Evolutionary conservation across 2,329 filamentous ascomycete species (phyloP).

Genomic region (Cercospora zeae-maydis): DNA sequence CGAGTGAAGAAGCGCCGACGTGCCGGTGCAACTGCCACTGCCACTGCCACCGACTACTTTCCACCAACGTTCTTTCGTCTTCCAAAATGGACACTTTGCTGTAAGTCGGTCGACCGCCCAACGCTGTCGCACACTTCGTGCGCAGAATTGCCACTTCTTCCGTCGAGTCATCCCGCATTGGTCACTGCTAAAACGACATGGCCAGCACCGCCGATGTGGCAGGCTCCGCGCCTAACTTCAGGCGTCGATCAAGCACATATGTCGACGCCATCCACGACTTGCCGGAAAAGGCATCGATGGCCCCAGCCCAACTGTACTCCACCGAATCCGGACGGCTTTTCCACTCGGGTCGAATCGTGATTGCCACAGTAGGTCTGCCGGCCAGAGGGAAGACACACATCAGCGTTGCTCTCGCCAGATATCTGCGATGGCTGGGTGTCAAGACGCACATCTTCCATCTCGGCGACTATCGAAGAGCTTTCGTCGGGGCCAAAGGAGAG

Average conservation of each 20-base stretch:
- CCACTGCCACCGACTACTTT: neutral
- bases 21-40: neutral
- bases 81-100: conserved; percentile 26
- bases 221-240: conserved; percentile 83
- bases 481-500: conserved; percentile 74
- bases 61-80: neutral
- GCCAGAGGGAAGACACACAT: conserved; percentile 98
- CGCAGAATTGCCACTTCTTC: neutral
- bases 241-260: conserved; percentile 90
- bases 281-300: conserved; percentile 76
- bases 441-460: conserved; percentile 98
- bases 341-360: conserved; percentile 94
- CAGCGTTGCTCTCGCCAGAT: conserved; percentile 89
- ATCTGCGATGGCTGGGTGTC: conserved; percentile 93
- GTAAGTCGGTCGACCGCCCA: conserved; percentile 13
- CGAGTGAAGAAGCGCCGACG: neutral
- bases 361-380: conserved; percentile 92
- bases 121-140: neutral
- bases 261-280: conserved; percentile 97
- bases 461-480: conserved; percentile 91
- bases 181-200: conserved; percentile 9
- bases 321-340: conserved; percentile 96
- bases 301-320: conserved; percentile 94
- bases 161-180: neutral
- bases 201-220: conserved; percentile 75